Conservation (phyloP, 2,329 filamentous ascomycete species). For the Ophiostoma tasmaniense region DNA sequence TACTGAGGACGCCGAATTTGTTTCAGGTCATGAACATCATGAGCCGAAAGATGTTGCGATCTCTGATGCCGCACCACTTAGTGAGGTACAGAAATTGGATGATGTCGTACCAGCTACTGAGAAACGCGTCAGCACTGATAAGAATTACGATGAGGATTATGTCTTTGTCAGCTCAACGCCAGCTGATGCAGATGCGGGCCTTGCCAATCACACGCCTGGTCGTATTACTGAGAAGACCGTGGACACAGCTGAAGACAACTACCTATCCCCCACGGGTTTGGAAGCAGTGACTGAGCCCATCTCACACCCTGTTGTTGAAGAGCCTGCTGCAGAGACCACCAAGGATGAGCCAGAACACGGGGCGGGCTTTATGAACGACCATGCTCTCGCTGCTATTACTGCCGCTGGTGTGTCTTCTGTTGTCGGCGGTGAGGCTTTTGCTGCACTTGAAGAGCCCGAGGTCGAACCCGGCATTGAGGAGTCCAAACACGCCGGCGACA, state of each 20-base stretch:
- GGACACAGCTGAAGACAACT: neutral
- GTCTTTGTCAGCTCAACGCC: neutral
- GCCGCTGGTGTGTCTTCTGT: neutral
- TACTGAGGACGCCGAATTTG: neutral
- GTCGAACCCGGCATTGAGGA: neutral
- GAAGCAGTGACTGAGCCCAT: neutral
- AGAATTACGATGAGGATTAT: neutral
- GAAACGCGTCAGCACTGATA: neutral
- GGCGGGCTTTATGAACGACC: neutral
- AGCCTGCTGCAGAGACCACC: neutral
- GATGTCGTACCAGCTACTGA: neutral
- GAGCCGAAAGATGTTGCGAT: neutral
- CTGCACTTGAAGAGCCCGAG: neutral
- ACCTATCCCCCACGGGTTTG: neutral
- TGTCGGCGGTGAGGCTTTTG: neutral
- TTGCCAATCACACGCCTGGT: neutral
- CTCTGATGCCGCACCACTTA: neutral
- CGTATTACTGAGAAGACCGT: neutral
- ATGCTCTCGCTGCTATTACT: neutral
- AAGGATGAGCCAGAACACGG: neutral
- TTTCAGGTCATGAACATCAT: neutral
- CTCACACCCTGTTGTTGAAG: neutral
- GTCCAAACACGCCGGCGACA: neutral
- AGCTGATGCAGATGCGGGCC: neutral
- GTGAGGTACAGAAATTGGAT: neutral